Evolutionary conservation across 768 basidiomycete species (phyloP).

Genomic region (Serendipita indica): DNA sequence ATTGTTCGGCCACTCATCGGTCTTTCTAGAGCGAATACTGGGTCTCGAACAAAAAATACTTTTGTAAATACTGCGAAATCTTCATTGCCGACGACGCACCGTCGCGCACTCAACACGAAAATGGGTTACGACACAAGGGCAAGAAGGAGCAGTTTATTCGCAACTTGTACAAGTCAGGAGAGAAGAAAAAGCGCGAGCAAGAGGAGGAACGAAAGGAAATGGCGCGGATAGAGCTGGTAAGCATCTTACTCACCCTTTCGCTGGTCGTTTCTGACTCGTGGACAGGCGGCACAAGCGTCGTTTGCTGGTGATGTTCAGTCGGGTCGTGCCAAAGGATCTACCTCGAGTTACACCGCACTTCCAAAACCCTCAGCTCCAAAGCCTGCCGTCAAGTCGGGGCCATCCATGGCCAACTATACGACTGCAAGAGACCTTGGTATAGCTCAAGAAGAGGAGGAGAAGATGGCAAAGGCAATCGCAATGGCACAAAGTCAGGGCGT

Average conservation of each 20-base stretch:
- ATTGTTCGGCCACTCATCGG: too few relatives aligned
- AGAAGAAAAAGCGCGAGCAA: conserved; percentile 68
- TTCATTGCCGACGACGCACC: conserved; percentile 94
- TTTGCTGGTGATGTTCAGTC: conserved; percentile 65
- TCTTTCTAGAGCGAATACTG: conserved; percentile 61
- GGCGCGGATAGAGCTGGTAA: conserved; percentile 65
- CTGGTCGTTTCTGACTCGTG: conserved; percentile 14
- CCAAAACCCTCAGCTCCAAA: conserved; percentile 34
- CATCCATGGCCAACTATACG: conserved; percentile 61
- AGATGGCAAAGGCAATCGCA: conserved; percentile 43
- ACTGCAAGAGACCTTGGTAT: conserved; percentile 76
- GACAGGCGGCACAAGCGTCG: conserved; percentile 63
- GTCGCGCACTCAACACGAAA: conserved; percentile 83
- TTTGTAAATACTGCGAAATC: conserved; percentile 94
- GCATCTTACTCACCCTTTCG: too few relatives aligned
- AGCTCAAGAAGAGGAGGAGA: conserved; percentile 59
- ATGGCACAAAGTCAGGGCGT: conserved; percentile 9
- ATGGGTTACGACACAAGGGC: conserved; percentile 84
- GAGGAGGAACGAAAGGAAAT: conserved; percentile 85
- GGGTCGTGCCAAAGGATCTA: conserved; percentile 35
- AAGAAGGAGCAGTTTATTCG: conserved; percentile 86
- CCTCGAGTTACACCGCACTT: conserved; percentile 18
- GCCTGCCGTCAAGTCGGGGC: conserved; percentile 27
- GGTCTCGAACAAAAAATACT: conserved; percentile 86
- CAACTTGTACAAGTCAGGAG: conserved; percentile 83